Evolutionary conservation across 2,329 filamentous ascomycete genomes (phyloP).

Genomic region (Fusarium sp.): DNA sequence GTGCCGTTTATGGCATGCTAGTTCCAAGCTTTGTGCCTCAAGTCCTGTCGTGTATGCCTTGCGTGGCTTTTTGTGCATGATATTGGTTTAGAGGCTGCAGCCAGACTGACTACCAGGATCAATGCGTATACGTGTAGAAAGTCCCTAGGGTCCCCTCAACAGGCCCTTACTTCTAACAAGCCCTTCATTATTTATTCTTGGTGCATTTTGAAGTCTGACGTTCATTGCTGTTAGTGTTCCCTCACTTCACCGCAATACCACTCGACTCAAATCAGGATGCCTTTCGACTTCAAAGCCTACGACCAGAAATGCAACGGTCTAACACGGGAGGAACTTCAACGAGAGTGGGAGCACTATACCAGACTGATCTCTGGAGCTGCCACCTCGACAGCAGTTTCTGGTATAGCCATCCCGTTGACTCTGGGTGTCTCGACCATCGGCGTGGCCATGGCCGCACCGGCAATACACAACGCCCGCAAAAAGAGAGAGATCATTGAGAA

Average conservation of each 20-base stretch:
- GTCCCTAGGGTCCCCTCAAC: not conserved
- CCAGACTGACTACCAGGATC: not conserved
- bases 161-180: not conserved
- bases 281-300: constrained; percentile 55
- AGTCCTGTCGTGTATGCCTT: constrained; percentile 12
- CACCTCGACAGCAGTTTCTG: constrained; percentile 54
- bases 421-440: constrained; percentile 54
- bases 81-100: not conserved
- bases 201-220: not conserved
- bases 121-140: not conserved
- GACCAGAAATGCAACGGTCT: constrained; percentile 53
- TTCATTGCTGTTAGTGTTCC: not conserved
- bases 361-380: constrained; percentile 54
- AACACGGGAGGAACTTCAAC: constrained; percentile 52
- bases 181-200: constrained; percentile 5
- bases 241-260: not conserved
- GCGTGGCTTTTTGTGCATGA: constrained; percentile 10
- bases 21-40: not conserved
- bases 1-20: rapidly evolving
- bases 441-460: constrained; percentile 52
- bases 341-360: constrained; percentile 58
- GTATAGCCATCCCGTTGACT: constrained; percentile 53
- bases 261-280: constrained; percentile 44
- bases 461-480: constrained; percentile 56
- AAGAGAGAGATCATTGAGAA: constrained; percentile 56